phyloP scores from a whole-genome alignment of 345 rosid species.

The Ceriops zippeliana region DNA sequence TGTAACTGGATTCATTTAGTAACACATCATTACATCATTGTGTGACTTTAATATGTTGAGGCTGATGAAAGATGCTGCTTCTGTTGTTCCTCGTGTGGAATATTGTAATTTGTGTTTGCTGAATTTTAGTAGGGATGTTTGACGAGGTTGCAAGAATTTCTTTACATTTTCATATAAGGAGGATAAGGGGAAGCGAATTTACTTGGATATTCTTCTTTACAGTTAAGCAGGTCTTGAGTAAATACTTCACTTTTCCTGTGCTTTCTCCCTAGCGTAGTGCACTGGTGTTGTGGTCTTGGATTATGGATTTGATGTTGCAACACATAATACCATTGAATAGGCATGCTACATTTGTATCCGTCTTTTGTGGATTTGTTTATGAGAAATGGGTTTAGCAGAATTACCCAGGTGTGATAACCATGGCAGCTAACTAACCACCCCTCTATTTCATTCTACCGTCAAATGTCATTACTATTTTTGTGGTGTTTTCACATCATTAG shows the following conservation, averaged over 20 bases:
- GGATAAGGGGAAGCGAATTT: background rate
- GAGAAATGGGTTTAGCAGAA: no score
- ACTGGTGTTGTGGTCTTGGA: no score
- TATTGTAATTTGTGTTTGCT: background rate
- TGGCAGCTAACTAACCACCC: no score
- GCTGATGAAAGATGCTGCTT: background rate
- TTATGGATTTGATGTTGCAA: no score
- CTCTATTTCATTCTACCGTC: no score
- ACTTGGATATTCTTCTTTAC: background rate
- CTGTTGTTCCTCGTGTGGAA: background rate
- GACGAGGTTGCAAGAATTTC: background rate
- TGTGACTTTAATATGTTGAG: background rate
- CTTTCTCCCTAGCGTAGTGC: no score
- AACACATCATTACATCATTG: background rate
- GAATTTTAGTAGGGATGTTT: background rate
- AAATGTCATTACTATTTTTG: background rate
- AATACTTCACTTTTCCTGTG: no score
- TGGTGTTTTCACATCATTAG: background rate
- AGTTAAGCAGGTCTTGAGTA: no score
- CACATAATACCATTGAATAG: background rate
- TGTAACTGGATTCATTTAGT: no score
- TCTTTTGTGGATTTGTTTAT: background rate
- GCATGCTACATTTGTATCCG: background rate
- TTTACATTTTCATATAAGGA: background rate
- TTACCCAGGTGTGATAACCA: no score